Evolutionary conservation across 768 basidiomycete species (phyloP).

Genomic region (Boletales sp.): DNA sequence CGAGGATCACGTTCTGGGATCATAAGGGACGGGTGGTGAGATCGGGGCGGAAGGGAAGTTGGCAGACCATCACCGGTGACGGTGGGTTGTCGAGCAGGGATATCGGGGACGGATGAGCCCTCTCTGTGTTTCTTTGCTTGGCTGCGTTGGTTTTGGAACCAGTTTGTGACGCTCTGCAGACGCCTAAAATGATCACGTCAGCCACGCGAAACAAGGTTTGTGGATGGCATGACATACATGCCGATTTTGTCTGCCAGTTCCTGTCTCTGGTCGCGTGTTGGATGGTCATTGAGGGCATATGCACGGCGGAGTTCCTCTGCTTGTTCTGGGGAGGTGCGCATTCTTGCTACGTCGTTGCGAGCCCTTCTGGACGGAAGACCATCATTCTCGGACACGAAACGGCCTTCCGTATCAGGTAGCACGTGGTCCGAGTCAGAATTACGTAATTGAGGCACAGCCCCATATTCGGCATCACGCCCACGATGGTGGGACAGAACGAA

Average conservation of each 20-base stretch:
- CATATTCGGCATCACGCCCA: constrained; percentile 23
- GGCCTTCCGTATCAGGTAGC: constrained; percentile 48
- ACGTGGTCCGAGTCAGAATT: constrained; percentile 47
- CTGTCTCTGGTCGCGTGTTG: constrained; percentile 63
- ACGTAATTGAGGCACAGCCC: constrained; percentile 25
- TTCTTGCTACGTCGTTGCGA: constrained; percentile 39
- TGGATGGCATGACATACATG: constrained; percentile 54
- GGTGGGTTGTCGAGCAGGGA: constrained; percentile 16
- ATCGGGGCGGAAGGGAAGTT: constrained; percentile 23
- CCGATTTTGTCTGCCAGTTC: constrained; percentile 64
- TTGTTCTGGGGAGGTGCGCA: constrained; percentile 61
- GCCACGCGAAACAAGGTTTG: constrained; percentile 14
- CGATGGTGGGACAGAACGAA: constrained; percentile 33
- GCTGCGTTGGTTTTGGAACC: constrained; percentile 86
- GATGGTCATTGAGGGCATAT: constrained; percentile 63
- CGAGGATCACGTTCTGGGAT: constrained; percentile 20
- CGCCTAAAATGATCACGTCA: constrained; percentile 52
- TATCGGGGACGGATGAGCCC: constrained; percentile 34
- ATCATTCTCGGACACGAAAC: constrained; percentile 51
- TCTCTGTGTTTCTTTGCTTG: constrained; percentile 70
- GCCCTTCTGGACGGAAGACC: constrained; percentile 28
- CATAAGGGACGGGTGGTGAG: constrained; percentile 30
- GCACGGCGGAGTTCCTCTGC: constrained; percentile 65
- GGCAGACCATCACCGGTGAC: constrained; percentile 2
- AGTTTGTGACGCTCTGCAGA: constrained; percentile 76